phyloP scores from a whole-genome alignment of 2,329 filamentous ascomycete species.

The Colletotrichum incanum region DNA sequence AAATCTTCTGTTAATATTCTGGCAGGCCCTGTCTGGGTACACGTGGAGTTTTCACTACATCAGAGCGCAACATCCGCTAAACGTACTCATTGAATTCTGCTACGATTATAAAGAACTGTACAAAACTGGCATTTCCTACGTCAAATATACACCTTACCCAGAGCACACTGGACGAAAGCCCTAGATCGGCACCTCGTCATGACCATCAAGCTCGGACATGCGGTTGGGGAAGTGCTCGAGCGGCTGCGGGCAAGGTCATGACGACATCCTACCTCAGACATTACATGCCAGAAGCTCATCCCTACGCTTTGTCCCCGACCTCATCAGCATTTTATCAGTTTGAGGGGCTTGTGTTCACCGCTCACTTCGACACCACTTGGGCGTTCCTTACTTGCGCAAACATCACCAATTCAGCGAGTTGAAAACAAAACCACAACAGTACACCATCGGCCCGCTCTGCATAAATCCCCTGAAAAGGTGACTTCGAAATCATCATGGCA shows the following conservation, averaged over 20 bases:
- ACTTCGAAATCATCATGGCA: constrained; percentile 10
- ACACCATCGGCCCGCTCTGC: background rate
- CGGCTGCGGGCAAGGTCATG: constrained; percentile 22
- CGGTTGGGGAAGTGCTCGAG: constrained; percentile 37
- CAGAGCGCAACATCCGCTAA: no score
- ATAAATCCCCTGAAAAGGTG: no score
- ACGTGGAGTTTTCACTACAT: no score
- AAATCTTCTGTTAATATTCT: background rate
- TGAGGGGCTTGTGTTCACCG: constrained; percentile 7
- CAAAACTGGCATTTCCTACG: background rate
- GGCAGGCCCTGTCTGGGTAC: background rate
- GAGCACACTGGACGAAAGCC: background rate
- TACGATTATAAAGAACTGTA: background rate
- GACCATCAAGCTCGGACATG: constrained; percentile 26
- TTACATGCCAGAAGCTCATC: constrained; percentile 21
- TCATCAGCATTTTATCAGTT: background rate
- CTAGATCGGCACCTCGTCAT: background rate
- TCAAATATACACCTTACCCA: background rate
- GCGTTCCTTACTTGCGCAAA: background rate
- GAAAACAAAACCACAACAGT: background rate
- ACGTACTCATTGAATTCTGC: no score
- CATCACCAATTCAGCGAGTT: background rate
- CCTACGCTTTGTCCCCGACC: constrained; percentile 11
- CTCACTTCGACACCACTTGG: background rate
- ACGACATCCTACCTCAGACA: constrained; percentile 24